Evolutionary conservation across 768 basidiomycete species (phyloP), one percentile per base, ranked within the genome.

Genomic region (Gymnopilus junonius): DNA sequence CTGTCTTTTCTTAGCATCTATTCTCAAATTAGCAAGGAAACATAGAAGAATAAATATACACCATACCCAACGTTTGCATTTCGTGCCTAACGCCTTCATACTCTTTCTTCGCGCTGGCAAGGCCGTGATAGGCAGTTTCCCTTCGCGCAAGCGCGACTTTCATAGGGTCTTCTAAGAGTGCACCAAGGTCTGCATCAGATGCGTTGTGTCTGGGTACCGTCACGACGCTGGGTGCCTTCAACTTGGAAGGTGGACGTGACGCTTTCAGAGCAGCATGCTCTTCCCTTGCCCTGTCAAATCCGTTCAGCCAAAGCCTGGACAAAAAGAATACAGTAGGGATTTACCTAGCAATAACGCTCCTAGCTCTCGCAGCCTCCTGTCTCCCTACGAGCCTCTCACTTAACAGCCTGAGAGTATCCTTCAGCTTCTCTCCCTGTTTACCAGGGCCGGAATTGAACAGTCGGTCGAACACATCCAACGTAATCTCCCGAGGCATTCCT

Each of bases 401-500:
- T 34, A 54, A 17, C 20, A 56, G 56, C 21, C 40, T 27, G 7
- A 61, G 11, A 11, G 57, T 48, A 12, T 39, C 25, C 20, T 23
- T 50, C 39, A 37, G 21, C 15, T 31, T 12, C 1, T n/a, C 11
- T 14, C 37, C 25, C 15, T 10, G 17, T 29, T 15, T 27, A 6
- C 23, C 29, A 50, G 54, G 17, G 10, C 29, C 34, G 29, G 35
- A 17, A n/a, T 23, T 55, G 27, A 66, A 20, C 10, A 67, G 45
- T 4, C 56, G 32, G 42, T 42, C 32, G 14, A 67, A 67, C 0
- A 58, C 59, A 12, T 61, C 62, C 17, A 35, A 6, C 1, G 62
- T 63, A 4, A 67, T 61, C 20, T 60, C 59, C 5, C 29, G 20
- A 10, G 65, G 62, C 65, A 67, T 67, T 8, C 65, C 62, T 1